Base-by-base conservation (phyloP, 75 land plant species). In the Pinus taeda region DNA sequence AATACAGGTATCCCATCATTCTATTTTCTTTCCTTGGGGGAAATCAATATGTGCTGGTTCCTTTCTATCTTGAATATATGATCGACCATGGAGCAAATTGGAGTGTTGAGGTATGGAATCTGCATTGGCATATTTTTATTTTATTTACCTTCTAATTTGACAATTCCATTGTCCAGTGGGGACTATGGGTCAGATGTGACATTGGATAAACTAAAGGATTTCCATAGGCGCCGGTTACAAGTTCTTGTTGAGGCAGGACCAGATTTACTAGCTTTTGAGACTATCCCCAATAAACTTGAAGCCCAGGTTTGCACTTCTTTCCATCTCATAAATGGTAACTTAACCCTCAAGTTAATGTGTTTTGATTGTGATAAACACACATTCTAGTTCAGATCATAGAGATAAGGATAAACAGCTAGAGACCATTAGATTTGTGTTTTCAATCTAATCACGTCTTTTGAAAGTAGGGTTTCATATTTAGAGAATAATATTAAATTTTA, bases 191-290 rank as follows among this genome's bases (percentile, higher is more conserved):
- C 91, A 59, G 78, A 82, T 61, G 85, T 96, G 33, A 84, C 78
- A 56, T 42, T 92, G 79, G 87, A 90, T n/a, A 94, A 87, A 79
- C 79, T 96, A 57, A 96, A 96, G 77, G 98, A 94, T 76, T 96
- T 96, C 71, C 99, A 96, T 62, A 83, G 95, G 42, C 85, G 92
- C 22, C 84, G 99, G 60, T 77, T 96, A 77, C 88, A 88, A 76
- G 87, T 96, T 77, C 87, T 94, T 60, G 86, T 84, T 1, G 80
- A 85, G 74, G 85, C 99, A 15, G 90, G 93, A 39, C 82, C 99
- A 65, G 99, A 96, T 81, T 78, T 94, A 76, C 84, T 96, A 12
- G 99, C 99, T 12, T 89, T 96, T 82, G 99, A 96, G 78, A 94
- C 99, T 15, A 94, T 92, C 64, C 99, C 99, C 5, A 92, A 89